Conservation (phyloP, 106 monocot genomes). For the Acorus gramineus region DNA sequence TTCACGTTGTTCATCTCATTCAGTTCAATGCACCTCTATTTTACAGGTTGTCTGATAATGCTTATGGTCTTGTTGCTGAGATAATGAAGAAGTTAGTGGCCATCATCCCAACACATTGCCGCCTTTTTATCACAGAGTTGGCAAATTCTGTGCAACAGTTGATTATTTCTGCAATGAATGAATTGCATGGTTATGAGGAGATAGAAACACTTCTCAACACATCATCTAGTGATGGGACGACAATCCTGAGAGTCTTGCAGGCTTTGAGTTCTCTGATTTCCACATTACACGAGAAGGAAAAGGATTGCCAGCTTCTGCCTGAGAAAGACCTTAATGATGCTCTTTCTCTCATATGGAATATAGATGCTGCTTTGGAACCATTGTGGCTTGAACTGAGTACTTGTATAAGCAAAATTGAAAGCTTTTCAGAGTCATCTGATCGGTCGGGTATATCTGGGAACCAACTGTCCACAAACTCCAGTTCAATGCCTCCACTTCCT, state of each 20-base stretch:
- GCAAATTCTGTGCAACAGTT: constrained; percentile 75
- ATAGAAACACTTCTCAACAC: constrained; percentile 70
- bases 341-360: constrained; percentile 57
- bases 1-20: constrained; percentile 1
- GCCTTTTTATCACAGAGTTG: constrained; percentile 76
- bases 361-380: constrained; percentile 71
- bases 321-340: constrained; percentile 55
- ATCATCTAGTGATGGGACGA: constrained; percentile 76
- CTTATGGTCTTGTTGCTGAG: constrained; percentile 80
- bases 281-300: constrained; percentile 60
- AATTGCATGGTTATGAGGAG: constrained; percentile 61
- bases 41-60: constrained; percentile 88
- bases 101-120: constrained; percentile 67
- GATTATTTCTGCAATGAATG: constrained; percentile 54
- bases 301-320: constrained; percentile 37
- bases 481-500: constrained; percentile 62
- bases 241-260: constrained; percentile 80
- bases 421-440: constrained; percentile 62
- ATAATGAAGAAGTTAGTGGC: constrained; percentile 82
- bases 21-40: background rate
- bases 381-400: constrained; percentile 86
- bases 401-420: constrained; percentile 85
- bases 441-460: constrained; percentile 23
- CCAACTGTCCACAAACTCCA: constrained; percentile 21
- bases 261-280: constrained; percentile 83